Base-by-base conservation (phyloP, 495 filamentous ascomycete species). In the Neurospora sp. region DNA sequence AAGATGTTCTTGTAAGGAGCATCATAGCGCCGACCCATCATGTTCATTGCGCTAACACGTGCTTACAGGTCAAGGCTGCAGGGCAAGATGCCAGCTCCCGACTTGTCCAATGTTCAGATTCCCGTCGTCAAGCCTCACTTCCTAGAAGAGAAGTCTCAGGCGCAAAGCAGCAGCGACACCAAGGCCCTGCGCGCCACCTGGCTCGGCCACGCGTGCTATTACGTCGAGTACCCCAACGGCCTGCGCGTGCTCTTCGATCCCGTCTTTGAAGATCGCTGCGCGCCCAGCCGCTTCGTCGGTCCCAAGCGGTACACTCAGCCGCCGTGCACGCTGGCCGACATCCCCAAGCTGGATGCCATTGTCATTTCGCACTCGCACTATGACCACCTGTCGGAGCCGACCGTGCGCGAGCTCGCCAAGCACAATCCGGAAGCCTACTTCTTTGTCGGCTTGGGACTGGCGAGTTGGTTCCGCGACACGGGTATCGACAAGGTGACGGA, bases 131-230 rank as follows among this genome's bases (percentile, higher is more conserved):
- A 87, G 72, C 93, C 94, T 3, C 81, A 84, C 37, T 96, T 97
- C 79, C 87, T 94, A 35, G 82, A 87, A 1, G 84, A 81, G 45
- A 89, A 85, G 75, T 35, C 53, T 35, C 12, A 65, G 27, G 14
- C 53, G 27, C 53, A 65, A 35, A 35, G 14, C 53, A 79, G 82
- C 35, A 88, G 90, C 5, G 75, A 74, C 78, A 48, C 84, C 81
- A 35, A 45, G 3, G 17, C 73, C 14, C 88, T 99, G 8, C 90
- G 95, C 22, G 94, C 95, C 45, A 99, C 96, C 40, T 99, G 96
- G 96, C 88, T 99, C 5, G 96, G 96, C 10, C 96, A 99, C 81
- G 94, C 96, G 1, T 97, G 93, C 82, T 97, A 94, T 81, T 93
- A 92, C 78, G 90, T 97, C 70, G 96, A 98, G 79, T 98, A 97